Evolutionary conservation across 441 rosid genomes (phyloP).

Genomic region (Erodium trifolium): DNA sequence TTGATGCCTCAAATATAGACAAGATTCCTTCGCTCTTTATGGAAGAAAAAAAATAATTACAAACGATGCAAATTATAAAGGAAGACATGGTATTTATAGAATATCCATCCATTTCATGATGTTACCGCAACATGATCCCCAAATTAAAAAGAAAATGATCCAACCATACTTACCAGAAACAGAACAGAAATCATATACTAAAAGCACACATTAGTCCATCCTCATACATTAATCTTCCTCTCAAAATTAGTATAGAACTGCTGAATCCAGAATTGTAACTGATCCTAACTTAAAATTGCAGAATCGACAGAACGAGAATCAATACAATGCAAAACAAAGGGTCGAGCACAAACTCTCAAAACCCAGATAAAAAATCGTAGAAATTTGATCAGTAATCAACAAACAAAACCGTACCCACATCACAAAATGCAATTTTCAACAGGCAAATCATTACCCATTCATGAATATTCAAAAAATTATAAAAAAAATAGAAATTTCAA

Average conservation of each 20-base stretch:
- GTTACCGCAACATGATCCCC: background rate
- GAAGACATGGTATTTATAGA: background rate
- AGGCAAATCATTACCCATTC: background rate
- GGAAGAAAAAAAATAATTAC: background rate
- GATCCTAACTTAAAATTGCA: background rate
- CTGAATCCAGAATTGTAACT: background rate
- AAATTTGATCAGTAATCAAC: conserved; percentile 12
- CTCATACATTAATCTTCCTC: background rate
- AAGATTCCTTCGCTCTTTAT: background rate
- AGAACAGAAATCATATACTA: background rate
- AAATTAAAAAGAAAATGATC: background rate
- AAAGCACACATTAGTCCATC: background rate
- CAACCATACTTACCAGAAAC: background rate
- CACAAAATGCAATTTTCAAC: conserved; percentile 4
- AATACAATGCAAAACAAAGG: conserved; percentile 8
- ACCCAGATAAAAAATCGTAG: conserved; percentile 18
- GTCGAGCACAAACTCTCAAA: conserved; percentile 18
- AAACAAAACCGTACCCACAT: conserved; percentile 14
- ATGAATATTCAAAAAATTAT: background rate
- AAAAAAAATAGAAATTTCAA: background rate
- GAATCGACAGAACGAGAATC: background rate
- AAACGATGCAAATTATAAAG: background rate
- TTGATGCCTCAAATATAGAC: background rate
- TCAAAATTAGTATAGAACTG: background rate
- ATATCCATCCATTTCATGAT: background rate